phyloP scores from a whole-genome alignment of 2,329 filamentous ascomycete genomes.

The Ascomycota sp. region DNA sequence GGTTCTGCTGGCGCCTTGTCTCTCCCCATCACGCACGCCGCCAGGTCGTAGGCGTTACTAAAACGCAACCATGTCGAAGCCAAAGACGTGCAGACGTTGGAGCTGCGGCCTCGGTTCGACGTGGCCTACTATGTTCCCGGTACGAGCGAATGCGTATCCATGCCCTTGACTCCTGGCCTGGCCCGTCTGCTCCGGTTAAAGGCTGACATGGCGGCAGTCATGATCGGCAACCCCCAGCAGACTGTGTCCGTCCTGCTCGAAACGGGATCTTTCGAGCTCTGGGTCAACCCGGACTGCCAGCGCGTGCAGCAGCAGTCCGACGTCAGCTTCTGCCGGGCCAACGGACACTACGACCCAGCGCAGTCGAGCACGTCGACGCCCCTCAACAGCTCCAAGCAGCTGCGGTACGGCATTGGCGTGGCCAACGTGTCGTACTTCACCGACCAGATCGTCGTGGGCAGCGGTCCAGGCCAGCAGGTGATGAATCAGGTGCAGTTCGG shows the following conservation, averaged over 20 bases:
- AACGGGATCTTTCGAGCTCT: conserved; percentile 39
- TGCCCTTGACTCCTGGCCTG: conserved; percentile 9
- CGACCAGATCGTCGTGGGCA: conserved; percentile 23
- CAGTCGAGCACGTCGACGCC: conserved; percentile 18
- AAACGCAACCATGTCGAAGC: too few relatives aligned
- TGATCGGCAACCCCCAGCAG: conserved; percentile 33
- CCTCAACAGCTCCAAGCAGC: conserved; percentile 15
- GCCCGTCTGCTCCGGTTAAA: background rate
- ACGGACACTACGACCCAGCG: conserved; percentile 22
- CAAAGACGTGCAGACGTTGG: conserved; percentile 16
- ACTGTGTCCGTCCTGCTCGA: conserved; percentile 33
- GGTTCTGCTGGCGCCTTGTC: conserved; percentile 6
- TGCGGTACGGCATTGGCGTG: conserved; percentile 29
- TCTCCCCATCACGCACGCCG: conserved; percentile 11
- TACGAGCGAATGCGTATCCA: too few relatives aligned
- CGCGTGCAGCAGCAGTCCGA: conserved; percentile 18
- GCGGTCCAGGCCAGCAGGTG: conserved; percentile 11
- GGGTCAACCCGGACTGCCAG: conserved; percentile 40
- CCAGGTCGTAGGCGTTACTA: too few relatives aligned
- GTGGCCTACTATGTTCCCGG: conserved; percentile 34
- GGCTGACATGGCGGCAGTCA: conserved; percentile 9
- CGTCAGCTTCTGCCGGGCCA: conserved; percentile 21
- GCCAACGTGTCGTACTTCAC: conserved; percentile 29
- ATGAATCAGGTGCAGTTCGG: conserved; percentile 39
- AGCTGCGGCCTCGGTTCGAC: conserved; percentile 24